These are phyloP conservation scores for Phialemonium atrogriseum DNA, from an alignment of 2,329 filamentous ascomycete species.

Conservation along the genomic window DNA sequence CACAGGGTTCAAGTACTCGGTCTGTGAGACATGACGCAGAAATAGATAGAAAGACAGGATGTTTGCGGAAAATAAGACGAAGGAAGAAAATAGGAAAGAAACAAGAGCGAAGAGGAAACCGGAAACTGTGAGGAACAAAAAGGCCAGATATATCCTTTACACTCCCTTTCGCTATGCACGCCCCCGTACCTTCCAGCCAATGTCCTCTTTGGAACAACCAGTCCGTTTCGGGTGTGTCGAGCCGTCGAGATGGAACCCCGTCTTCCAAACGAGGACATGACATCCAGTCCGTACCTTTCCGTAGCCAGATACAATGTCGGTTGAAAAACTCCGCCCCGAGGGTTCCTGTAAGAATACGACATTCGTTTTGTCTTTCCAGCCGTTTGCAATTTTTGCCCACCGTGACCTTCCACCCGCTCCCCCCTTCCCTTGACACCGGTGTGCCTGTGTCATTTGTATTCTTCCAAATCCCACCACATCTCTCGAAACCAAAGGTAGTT, in stretches of 20 bases:
- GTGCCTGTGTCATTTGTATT: conserved; percentile 18
- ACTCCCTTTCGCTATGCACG: conserved; percentile 16
- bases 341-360: conserved; percentile 20
- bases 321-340: conserved; percentile 19
- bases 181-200: conserved; percentile 8
- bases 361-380: conserved; percentile 33
- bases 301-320: conserved; percentile 8
- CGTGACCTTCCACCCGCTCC: conserved; percentile 24
- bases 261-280: too few species aligned
- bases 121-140: conserved; percentile 11
- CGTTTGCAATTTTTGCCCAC: conserved; percentile 27
- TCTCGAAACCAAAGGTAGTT: conserved; percentile 32
- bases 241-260: not conserved
- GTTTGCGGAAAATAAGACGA: conserved; percentile 9
- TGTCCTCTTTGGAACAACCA: not conserved
- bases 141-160: conserved; percentile 8
- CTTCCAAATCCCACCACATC: conserved; percentile 32
- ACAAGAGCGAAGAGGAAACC: conserved; percentile 11
- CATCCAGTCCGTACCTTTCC: not conserved
- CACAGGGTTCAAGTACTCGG: too few species aligned
- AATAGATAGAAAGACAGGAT: conserved; percentile 12
- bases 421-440: too few species aligned
- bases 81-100: conserved; percentile 9
- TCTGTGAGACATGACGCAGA: too few species aligned
- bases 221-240: not conserved